Base-by-base conservation (phyloP, 1,284 basidiomycete genomes). In the Cystobasidiaceae sp. region DNA sequence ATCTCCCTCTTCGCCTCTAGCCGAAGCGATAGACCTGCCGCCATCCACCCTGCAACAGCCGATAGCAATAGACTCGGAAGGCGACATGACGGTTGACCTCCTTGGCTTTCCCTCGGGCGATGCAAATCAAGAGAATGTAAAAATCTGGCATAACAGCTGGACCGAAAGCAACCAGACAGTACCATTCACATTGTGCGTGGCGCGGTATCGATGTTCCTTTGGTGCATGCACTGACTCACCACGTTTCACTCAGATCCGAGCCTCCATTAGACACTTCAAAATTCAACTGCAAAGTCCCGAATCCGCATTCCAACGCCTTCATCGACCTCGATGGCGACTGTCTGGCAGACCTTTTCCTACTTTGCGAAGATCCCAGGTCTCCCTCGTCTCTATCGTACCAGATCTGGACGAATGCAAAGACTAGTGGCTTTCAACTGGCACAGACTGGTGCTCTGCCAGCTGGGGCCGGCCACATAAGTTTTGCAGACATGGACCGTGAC, bases 261-360 rank as follows among this genome's bases (percentile, higher is more conserved):
- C 82, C 87, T 0, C 81, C 81, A 8, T 83, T 92, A 69, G 76
- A 82, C 32, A 85, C 65, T n/a, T 37, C 52, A 7, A 17, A 13
- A 15, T 71, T 69, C 63, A 33, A 45, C 17, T 98, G 96, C 77
- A 82, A 80, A 13, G 76, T 94, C 11, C 83, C 89, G 2, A 85
- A 87, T 70, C 93, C 93, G 0, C 96, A 98, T 76, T 93, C 88
- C 74, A 96, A 93, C 75, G 92, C 93, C 0, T 88, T 92, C n/a
- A 83, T 97, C 17, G 94, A 99, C 75, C 79, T 99, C 50, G 86
- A 98, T 71, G 94, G 94, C 13, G 94, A 99, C 76, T 98, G 96
- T 76, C 81, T 97, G 6, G 17, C 73, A 86, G 94, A 98, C 73
- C 78, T 98, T 3, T 94, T 98, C 74, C 81, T 98, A 8, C 85